Evolutionary conservation across 768 basidiomycete species (phyloP), one percentile per base, ranked within the genome.

Genomic region (Heimioporus sp.): DNA sequence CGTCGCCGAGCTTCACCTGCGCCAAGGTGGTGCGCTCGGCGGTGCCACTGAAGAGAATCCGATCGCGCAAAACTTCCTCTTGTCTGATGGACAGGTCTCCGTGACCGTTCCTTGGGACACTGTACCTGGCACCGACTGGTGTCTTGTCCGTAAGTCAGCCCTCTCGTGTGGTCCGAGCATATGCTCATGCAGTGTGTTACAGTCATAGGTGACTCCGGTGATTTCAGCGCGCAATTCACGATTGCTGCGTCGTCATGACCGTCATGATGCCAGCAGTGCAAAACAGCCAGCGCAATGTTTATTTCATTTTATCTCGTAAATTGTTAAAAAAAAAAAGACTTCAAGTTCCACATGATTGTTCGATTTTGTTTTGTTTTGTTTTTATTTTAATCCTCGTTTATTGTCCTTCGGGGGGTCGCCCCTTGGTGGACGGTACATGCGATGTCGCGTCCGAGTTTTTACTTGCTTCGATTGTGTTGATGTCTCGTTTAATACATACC

Each of bases 131-230:
- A 44, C 58, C 17, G 57, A 74, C 50, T 82, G 77, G 63, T 68
- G 69, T 28, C 57, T 82, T 30, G 69, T 78, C 31, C 65, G 77
- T 79, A 57, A 66, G 77, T 73, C 31, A 5, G 47, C 35, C 39
- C 13, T 16, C 6, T 39, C 6, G 3, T 12, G 24, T 28, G 24
- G 24, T 6, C 24, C 12, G 51, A 43, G 43, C 42, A 48, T 43
- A 47, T 43, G 46, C 30, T 20, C 49, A 30, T 40, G 31, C 15
- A 0, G 7, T 37, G 24, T 37, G 31, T 46, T 46, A 20, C 46
- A 81, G 80, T 81, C 37, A 73, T 80, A 46, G 80, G 80, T 6
- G 80, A 82, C 58, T 80, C 78, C 44, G 80, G 80, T 30, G 75
- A 82, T 58, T 74, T 67, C 46, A 75, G 80, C 36, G 65, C 64